These are phyloP conservation scores for Avena insularis DNA, from an alignment of 176 grass and related monocot species.

Conservation along the genomic window DNA sequence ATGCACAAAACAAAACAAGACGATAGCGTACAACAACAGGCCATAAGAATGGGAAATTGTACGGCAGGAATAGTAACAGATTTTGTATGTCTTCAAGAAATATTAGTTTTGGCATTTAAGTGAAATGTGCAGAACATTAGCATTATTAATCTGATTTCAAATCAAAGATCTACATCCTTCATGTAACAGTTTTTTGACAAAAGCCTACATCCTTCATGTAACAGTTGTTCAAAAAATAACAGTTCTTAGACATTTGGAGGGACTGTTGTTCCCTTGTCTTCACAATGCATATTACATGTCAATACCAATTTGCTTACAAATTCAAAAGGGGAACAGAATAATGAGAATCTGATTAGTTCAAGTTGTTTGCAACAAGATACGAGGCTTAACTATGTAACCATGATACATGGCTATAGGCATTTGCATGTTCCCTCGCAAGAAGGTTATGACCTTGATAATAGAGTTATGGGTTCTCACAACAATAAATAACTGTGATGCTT, in stretches of 20 bases:
- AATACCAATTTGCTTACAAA: neutral
- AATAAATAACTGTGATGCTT: conserved; percentile 1
- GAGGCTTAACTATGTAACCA: conserved; percentile 6
- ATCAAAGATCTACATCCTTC: neutral
- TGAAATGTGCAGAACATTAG: neutral
- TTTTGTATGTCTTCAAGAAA: neutral
- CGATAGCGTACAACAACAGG: neutral
- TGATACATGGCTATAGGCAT: neutral
- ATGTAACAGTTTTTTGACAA: no score
- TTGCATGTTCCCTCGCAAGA: neutral
- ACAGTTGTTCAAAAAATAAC: neutral
- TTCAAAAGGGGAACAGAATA: neutral
- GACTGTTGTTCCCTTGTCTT: neutral
- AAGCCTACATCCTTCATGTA: neutral
- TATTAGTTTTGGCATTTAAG: neutral
- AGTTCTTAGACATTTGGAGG: neutral
- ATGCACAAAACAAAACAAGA: no score
- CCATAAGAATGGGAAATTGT: neutral
- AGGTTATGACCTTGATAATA: conserved; percentile 32
- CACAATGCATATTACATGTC: conserved; percentile 28
- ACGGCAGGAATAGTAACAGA: neutral
- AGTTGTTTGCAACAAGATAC: conserved; percentile 15
- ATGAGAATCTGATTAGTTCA: neutral
- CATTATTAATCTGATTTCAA: neutral
- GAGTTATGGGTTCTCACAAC: conserved; percentile 9